phyloP scores from a whole-genome alignment of 179 eudicot genomes.

The Patellifolia procumbens region DNA sequence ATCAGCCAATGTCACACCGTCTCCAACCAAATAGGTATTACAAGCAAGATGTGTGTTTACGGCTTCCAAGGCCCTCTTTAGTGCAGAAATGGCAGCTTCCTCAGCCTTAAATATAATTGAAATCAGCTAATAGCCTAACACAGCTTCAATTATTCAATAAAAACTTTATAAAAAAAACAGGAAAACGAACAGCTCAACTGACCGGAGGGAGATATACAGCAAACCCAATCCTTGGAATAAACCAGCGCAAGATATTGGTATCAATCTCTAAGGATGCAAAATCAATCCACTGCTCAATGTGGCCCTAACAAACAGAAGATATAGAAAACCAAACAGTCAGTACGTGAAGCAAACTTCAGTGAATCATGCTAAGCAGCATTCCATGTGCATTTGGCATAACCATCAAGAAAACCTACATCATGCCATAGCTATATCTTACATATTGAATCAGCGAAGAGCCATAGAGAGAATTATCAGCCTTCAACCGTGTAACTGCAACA shows the following conservation, averaged over 20 bases:
- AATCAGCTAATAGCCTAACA: not conserved
- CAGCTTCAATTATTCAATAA: not conserved
- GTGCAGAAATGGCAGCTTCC: constrained; percentile 56
- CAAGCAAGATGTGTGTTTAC: constrained; percentile 67
- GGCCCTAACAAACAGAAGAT: constrained; percentile 38
- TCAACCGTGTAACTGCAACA: constrained; percentile 45
- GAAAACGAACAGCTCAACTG: constrained; percentile 6
- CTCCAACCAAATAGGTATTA: constrained; percentile 70
- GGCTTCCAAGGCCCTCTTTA: constrained; percentile 68
- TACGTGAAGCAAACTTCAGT: not conserved
- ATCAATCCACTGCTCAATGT: constrained; percentile 68
- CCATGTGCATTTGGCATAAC: not conserved
- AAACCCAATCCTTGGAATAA: constrained; percentile 46
- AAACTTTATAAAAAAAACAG: not conserved
- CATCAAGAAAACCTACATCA: not conserved
- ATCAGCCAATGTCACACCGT: constrained; percentile 71
- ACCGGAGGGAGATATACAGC: constrained; percentile 37
- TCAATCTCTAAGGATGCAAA: constrained; percentile 59
- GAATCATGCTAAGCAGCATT: not conserved
- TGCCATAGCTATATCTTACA: constrained; percentile 36
- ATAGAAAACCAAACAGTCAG: not conserved
- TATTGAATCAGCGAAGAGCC: constrained; percentile 54
- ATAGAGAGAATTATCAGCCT: constrained; percentile 44
- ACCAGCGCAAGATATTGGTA: constrained; percentile 38
- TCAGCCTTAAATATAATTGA: constrained; percentile 45